phyloP scores from a whole-genome alignment of 2,329 filamentous ascomycete genomes.

The Aspergillus intermedius region DNA sequence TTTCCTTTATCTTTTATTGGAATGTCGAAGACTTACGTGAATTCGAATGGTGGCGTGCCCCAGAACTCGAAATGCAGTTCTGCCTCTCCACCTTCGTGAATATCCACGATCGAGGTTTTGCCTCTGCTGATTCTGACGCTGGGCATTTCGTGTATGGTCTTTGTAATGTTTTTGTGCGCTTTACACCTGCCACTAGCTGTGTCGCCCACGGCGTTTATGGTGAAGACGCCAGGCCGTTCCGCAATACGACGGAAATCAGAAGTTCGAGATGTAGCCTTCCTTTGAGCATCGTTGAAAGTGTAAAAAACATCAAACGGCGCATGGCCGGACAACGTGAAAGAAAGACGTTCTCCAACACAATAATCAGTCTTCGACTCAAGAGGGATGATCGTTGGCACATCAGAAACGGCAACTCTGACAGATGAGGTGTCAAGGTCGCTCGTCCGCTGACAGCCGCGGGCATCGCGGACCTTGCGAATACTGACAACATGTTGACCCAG shows the following conservation, averaged over 20 bases:
- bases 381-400: constrained; percentile 84
- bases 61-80: constrained; percentile 94
- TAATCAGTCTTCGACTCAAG: constrained; percentile 80
- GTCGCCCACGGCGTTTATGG: constrained; percentile 80
- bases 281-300: constrained; percentile 70
- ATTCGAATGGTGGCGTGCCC: constrained; percentile 93
- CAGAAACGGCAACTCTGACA: constrained; percentile 86
- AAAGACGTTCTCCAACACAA: constrained; percentile 90
- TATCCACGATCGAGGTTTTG: constrained; percentile 73
- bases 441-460: constrained; percentile 75
- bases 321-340: constrained; percentile 83
- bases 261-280: constrained; percentile 64
- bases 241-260: constrained; percentile 90
- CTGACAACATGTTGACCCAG: constrained; percentile 84
- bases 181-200: constrained; percentile 76
- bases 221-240: constrained; percentile 82
- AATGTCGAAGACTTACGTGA: constrained; percentile 52
- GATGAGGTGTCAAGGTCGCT: constrained; percentile 64
- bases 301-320: constrained; percentile 92
- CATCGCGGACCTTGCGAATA: constrained; percentile 83
- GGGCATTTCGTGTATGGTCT: constrained; percentile 84
- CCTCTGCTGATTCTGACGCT: constrained; percentile 87
- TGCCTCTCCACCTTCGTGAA: constrained; percentile 91
- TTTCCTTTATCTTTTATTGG: neutral
- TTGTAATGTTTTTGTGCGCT: constrained; percentile 68